Base-by-base conservation (phyloP, 106 monocot species). In the Phalaenopsis equestris region DNA sequence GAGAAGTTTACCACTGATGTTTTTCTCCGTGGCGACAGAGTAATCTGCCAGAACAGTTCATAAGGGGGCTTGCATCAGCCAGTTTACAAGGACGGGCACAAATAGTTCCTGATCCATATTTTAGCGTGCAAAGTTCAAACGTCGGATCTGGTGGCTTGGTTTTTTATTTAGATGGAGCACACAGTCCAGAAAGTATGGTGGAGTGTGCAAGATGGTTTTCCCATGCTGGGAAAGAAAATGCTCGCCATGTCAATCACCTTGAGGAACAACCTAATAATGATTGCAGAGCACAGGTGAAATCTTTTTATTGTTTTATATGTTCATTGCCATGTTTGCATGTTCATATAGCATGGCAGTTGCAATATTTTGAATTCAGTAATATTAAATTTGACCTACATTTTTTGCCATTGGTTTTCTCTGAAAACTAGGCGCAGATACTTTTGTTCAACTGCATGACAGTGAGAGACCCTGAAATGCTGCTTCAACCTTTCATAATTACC, bases 381-480 rank as follows among this genome's bases (percentile, higher is more conserved):
- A 70, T 70, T 70, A 70, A 37, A 70, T 70, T 38, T 70, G 30
- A 38, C 39, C 19, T 3, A 37, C 39, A 37, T 37, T 70, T 74
- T 73, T 43, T 43, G 4, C 43, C 2, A 16, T 74, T 74, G 43
- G 39, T 74, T 23, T 76, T 75, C 56, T 56, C 21, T 1, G 61
- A 21, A 42, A 56, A 12, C 3, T 36, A 80, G 81, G 42, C 87
- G 76, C 89, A 92, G 92, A 94, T 98, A 83, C 90, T 98, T 84
- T 56, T 98, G 48, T 98, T 98, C 86, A 98, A 98, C 84, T 98
- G 97, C 86, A 90, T 98, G 94, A 80, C 94, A 36, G 94, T 92
- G 48, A 90, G 97, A 88, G 94, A 94, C 75, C 97, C 97, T 80
- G 85, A 92, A 56, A 80, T 92, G 73, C 82, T 98, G 49, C 94